phyloP scores from a whole-genome alignment of 768 basidiomycete species.

The Sarcodon aspratus region DNA sequence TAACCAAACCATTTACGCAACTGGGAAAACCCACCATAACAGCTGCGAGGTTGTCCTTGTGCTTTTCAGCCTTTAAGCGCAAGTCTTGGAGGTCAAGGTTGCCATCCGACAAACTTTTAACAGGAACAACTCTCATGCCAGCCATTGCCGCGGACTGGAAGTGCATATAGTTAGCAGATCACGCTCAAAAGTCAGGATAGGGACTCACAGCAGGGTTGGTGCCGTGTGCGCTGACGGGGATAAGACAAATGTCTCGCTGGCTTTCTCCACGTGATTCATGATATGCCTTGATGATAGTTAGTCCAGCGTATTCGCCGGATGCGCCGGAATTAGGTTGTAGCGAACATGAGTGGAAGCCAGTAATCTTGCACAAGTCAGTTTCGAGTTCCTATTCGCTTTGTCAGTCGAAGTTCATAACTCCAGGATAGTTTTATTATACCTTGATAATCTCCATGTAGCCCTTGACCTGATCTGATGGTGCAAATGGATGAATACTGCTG shows the following conservation, averaged over 20 bases:
- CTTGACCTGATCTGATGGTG: constrained; percentile 76
- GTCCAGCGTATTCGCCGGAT: constrained; percentile 94
- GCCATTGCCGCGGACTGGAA: constrained; percentile 90
- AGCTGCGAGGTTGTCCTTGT: constrained; percentile 87
- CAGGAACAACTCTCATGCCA: constrained; percentile 91
- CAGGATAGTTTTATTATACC: constrained; percentile 22
- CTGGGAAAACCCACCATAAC: constrained; percentile 62
- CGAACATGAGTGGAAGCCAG: constrained; percentile 92
- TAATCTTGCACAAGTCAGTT: constrained; percentile 82
- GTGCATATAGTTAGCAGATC: constrained; percentile 4
- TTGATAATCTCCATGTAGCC: constrained; percentile 81
- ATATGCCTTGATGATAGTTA: constrained; percentile 89
- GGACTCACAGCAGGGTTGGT: constrained; percentile 89
- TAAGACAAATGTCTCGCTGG: constrained; percentile 84
- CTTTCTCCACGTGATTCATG: constrained; percentile 81
- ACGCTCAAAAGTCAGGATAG: background rate
- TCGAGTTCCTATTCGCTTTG: constrained; percentile 67
- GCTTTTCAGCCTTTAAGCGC: constrained; percentile 74
- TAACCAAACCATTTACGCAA: constrained; percentile 3
- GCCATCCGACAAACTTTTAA: constrained; percentile 82
- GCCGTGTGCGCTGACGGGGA: constrained; percentile 94
- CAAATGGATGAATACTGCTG: constrained; percentile 85
- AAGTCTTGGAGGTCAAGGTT: constrained; percentile 86
- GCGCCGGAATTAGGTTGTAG: constrained; percentile 99
- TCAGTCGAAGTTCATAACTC: background rate